Conservation (phyloP, 345 rosid genomes). For the Citropsis articulata region DNA sequence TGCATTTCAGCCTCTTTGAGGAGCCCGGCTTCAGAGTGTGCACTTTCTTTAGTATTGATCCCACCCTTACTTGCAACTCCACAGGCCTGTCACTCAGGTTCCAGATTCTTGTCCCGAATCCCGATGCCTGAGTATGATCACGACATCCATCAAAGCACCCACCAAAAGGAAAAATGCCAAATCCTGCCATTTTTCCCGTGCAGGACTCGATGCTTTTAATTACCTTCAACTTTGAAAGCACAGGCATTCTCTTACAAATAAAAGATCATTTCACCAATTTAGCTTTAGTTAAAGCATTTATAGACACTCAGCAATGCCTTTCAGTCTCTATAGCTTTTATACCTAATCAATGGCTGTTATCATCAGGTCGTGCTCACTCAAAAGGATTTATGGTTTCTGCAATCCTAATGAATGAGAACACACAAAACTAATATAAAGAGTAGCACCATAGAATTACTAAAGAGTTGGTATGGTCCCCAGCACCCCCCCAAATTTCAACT, state of each 20-base stretch:
- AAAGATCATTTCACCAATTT: neutral
- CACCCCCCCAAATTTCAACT: conserved; percentile 26
- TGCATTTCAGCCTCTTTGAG: conserved; percentile 69
- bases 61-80: conserved; percentile 78
- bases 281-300: neutral
- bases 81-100: conserved; percentile 70
- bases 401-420: conserved; percentile 2
- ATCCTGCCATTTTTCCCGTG: conserved; percentile 38
- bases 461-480: conserved; percentile 22
- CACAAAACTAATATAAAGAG: neutral
- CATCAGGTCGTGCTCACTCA: conserved; percentile 14
- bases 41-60: conserved; percentile 75
- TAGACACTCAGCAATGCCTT: neutral
- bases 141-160: conserved; percentile 79
- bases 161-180: conserved; percentile 36
- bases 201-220: conserved; percentile 35
- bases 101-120: conserved; percentile 63
- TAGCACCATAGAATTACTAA: conserved; percentile 7
- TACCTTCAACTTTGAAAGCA: conserved; percentile 33
- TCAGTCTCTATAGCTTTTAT: neutral
- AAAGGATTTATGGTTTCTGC: neutral
- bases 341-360: conserved; percentile 26
- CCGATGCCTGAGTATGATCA: conserved; percentile 50
- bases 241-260: conserved; percentile 14
- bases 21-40: conserved; percentile 78